Evolutionary conservation across 768 basidiomycete species (phyloP).

Genomic region (Pluteus cervinus): DNA sequence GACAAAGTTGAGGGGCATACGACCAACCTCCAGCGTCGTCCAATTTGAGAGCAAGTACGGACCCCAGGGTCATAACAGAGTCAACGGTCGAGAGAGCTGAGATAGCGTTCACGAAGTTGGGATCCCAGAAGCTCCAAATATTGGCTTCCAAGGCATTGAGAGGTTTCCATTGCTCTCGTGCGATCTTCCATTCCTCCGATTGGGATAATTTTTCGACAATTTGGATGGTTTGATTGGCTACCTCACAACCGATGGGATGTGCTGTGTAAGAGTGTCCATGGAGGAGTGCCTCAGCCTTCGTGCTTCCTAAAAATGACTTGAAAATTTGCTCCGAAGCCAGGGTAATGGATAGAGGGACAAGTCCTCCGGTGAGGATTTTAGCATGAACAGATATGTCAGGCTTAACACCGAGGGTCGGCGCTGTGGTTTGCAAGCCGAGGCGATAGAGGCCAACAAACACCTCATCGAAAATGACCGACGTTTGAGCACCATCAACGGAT

Average conservation of each 20-base stretch:
- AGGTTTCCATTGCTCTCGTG: conserved; percentile 53
- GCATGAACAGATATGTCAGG: conserved; percentile 93
- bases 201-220: conserved; percentile 47
- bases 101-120: conserved; percentile 56
- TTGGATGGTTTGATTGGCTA: conserved; percentile 76
- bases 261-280: conserved; percentile 98
- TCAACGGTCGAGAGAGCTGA: conserved; percentile 54
- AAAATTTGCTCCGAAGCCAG: conserved; percentile 79
- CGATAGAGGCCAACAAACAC: conserved; percentile 94
- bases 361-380: conserved; percentile 90
- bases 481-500: too few species aligned
- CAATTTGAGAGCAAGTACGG: conserved; percentile 76
- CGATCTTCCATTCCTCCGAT: conserved; percentile 52
- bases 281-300: conserved; percentile 80
- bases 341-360: conserved; percentile 82
- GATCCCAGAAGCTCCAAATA: conserved; percentile 89
- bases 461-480: conserved; percentile 94
- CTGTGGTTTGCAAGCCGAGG: conserved; percentile 63
- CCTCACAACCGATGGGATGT: conserved; percentile 87
- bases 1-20: background rate
- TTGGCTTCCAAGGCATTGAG: conserved; percentile 15
- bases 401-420: conserved; percentile 57
- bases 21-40: conserved; percentile 52
- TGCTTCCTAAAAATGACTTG: conserved; percentile 64
- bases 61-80: conserved; percentile 84